Base-by-base conservation (phyloP, 169 alveolate genomes). In the Amoebophrya sp. region DNA sequence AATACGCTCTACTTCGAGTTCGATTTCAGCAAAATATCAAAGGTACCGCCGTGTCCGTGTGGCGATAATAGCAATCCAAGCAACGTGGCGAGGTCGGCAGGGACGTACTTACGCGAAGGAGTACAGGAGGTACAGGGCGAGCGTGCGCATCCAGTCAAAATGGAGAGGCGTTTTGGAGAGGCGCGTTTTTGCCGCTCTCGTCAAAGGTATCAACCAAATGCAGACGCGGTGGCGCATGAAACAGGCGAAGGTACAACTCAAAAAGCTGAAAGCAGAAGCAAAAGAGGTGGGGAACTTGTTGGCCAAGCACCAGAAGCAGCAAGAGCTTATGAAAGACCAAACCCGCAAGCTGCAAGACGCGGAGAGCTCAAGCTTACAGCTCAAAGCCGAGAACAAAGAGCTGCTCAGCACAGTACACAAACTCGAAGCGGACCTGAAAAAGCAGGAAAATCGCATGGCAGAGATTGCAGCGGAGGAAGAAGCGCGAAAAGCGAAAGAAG, bases 151-250 rank as follows among this genome's bases (percentile, higher is more conserved):
- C 33, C 83, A 65, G 83, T 1, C 83, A 29, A 65, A 1, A 6
- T 65, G 26, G 33, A 29, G 83, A 10, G 2, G 38, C 83, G 83
- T 65, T 1, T 36, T 65, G 33, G 83, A 65, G 26, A 29, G 83
- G 38, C 83, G 83, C 39, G 26, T 65, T 65, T 65, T 65, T 65
- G 83, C n/a, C 33, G 83, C 83, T 26, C 18, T 65, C 39, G 38
- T 29, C 33, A 6, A 1, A 0, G 83, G 83, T 26, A 65, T 65
- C 33, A 6, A 65, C 83, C 83, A 65, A 36, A 1, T 65, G 83
- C 83, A 65, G 83, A 65, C 83, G 10, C 2, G 83, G 83, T 65
- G 83, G 83, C 83, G 83, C 83, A 65, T 65, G 83, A 65, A 65
- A 36, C 83, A 65, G 83, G 83, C 83, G 38, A 65, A 65, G 83